Evolutionary conservation across 2,329 filamentous ascomycete genomes (phyloP), one percentile per base, ranked within the genome.

Genomic region (Alternaria angustiovoidea): DNA sequence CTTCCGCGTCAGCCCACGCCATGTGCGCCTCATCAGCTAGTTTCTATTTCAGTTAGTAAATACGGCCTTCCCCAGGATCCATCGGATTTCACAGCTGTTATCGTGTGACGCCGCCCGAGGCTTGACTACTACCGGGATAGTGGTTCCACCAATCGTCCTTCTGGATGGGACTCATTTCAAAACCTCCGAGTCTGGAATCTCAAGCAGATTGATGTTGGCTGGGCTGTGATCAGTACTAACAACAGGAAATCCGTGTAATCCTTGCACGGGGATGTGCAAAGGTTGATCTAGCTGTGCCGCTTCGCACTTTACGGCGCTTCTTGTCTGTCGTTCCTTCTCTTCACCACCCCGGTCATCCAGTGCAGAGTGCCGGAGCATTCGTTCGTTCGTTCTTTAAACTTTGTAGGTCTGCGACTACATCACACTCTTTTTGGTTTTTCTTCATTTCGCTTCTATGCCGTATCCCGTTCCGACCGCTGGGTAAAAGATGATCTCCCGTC

Each of bases 71-170:
- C 64, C 68, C 67, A 71, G 62, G 64, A 67, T 70, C 48, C 63
- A 65, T 58, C 61, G 55, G 51, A 48, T 48, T 55, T 54, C 16
- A 55, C 55, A 55, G 30, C 66, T 62, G 48, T 47, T 62, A 46
- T 67, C 44, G 67, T 67, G 59, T 59, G 58, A 67, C 57, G 61
- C 47, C 51, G 43, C 61, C 62, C 60, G 59, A 47, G 59, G 59
- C 61, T 57, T 57, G 54, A 51, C 64, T 59, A n/a, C 28, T 42
- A 56, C 55, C 24, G 51, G 56, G n/a, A n/a, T 59, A 51, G 51
- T 64, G 58, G 70, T 72, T 70, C 70, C 70, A 72, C 70, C 66
- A 70, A 71, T 67, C 28, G 54, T 66, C 65, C 63, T 66, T 65
- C 51, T 58, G 36, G 61, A 62, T 58, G 59, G 38, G 60, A 46